phyloP scores from a whole-genome alignment of 805 yeast genomes.

The Clavispora carvajalis region DNA sequence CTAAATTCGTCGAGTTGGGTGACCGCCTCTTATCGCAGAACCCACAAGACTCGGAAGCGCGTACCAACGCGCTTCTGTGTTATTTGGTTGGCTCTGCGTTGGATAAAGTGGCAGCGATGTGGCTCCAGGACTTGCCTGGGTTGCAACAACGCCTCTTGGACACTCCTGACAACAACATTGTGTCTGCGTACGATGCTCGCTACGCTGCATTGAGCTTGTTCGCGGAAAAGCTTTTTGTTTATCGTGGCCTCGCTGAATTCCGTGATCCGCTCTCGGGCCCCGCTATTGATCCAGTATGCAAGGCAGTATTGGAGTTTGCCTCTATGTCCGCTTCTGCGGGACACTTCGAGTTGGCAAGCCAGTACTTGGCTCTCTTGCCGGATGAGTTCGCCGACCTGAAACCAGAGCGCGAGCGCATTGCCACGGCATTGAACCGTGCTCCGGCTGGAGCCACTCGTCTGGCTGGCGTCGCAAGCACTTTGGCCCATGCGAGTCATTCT shows the following conservation, averaged over 20 bases:
- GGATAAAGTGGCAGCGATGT: slow-evolving; percentile 71
- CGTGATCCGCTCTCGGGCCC: slow-evolving; percentile 35
- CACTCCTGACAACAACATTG: slow-evolving; percentile 35
- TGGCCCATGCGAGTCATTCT: no score
- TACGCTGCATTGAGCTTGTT: slow-evolving; percentile 74
- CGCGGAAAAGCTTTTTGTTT: slow-evolving; percentile 78
- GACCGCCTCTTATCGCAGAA: slow-evolving; percentile 52
- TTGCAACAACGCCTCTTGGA: slow-evolving; percentile 42
- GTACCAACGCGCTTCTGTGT: slow-evolving; percentile 72
- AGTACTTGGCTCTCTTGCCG: slow-evolving; percentile 67
- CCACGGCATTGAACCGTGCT: slow-evolving; percentile 41
- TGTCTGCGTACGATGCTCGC: slow-evolving; percentile 71
- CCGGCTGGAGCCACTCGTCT: not conserved
- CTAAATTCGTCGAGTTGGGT: slow-evolving; percentile 63
- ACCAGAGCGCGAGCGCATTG: slow-evolving; percentile 72
- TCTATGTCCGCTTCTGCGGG: slow-evolving; percentile 77
- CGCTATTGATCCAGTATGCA: slow-evolving; percentile 46
- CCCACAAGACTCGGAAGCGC: slow-evolving; percentile 25
- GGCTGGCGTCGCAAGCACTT: no score
- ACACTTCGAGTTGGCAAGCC: slow-evolving; percentile 73
- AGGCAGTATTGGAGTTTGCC: slow-evolving; percentile 75
- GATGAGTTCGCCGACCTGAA: slow-evolving; percentile 64
- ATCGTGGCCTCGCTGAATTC: slow-evolving; percentile 46
- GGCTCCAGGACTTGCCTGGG: slow-evolving; percentile 68
- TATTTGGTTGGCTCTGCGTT: slow-evolving; percentile 78